Evolutionary conservation across 2,329 filamentous ascomycete genomes (phyloP), one percentile per base, ranked within the genome.

Genomic region (Eutypella sp.): DNA sequence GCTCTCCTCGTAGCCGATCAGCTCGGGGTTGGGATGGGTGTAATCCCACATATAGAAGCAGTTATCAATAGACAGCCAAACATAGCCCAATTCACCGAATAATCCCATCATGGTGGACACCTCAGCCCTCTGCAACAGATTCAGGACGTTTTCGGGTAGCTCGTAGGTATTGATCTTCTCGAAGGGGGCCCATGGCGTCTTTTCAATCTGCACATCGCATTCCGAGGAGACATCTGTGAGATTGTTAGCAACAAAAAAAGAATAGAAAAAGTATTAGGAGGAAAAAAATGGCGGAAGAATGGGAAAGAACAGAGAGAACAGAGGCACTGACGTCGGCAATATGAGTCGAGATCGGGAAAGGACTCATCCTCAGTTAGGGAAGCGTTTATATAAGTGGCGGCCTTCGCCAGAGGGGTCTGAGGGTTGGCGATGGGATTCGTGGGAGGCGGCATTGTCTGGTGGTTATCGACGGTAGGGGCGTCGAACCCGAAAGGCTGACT

Each of bases 21-120:
- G 75, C 63, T 96, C 88, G 5, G 92, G 89, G 56, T 92, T 89
- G n/a, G 88, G 83, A 63, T 89, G 81, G 6, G 90, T 96, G 66
- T 96, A 99, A 68, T 99, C 92, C 95, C 95, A 99, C 15, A 99
- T 76, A 64, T 96, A 99, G 38, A 99, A 75, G 51, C 89, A 88
- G 69, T 95, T 96, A 70, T 99, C 93, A 63, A 99, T 93, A 20
- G 88, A 82, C 45, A 96, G 87, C 87, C 91, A 99, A 24, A 92
- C 93, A 67, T 97, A 90, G 60, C 92, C 91, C 60, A 99, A 78
- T 67, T 95, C 88, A 16, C 93, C 88, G 66, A 99, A 97, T 27
- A 99, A 74, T 9, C 95, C 95, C 87, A 99, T 95, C 60, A 82
- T 81, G n/a, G 91, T 96, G 48, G 86, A 85, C 20, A 96, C 82